phyloP scores from a whole-genome alignment of 805 yeast genomes.

The Starmerella cellae region DNA sequence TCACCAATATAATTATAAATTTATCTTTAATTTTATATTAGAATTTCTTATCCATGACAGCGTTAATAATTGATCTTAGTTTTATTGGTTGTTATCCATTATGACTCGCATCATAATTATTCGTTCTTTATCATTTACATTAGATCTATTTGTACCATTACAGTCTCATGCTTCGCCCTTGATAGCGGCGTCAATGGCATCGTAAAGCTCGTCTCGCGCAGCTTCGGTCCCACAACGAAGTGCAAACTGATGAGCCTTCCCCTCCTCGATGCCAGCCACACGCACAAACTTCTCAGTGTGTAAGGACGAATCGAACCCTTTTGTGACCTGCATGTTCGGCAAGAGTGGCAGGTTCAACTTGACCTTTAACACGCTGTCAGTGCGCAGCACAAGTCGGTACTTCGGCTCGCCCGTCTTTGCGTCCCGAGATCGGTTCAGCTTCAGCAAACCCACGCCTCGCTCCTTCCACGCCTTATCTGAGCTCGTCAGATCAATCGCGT shows the following conservation, averaged over 20 bases:
- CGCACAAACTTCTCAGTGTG: slow-evolving; percentile 74
- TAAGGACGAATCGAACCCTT: slow-evolving; percentile 79
- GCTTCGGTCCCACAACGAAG: slow-evolving; percentile 54
- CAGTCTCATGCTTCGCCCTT: too few species aligned
- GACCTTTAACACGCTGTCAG: slow-evolving; percentile 72
- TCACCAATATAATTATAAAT: too few species aligned
- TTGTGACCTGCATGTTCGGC: slow-evolving; percentile 46
- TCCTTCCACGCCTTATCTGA: slow-evolving; percentile 86
- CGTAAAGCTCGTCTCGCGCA: slow-evolving; percentile 45
- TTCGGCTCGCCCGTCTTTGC: slow-evolving; percentile 22
- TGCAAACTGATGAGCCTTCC: slow-evolving; percentile 70
- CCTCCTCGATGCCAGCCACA: slow-evolving; percentile 50
- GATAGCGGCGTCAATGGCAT: slow-evolving; percentile 19
- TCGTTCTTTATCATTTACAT: too few species aligned
- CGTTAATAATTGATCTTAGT: too few species aligned
- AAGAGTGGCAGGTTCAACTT: slow-evolving; percentile 62
- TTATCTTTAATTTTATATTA: too few species aligned
- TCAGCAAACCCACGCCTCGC: slow-evolving; percentile 80
- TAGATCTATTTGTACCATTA: too few species aligned
- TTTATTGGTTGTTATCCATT: too few species aligned
- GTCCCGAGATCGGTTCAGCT: slow-evolving; percentile 40
- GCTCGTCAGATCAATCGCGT: slow-evolving; percentile 47
- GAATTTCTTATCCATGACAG: too few species aligned
- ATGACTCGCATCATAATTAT: too few species aligned
- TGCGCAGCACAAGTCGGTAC: slow-evolving; percentile 76